Conservation (phyloP, 2,329 filamentous ascomycete species). For the Talaromyces sp. region DNA sequence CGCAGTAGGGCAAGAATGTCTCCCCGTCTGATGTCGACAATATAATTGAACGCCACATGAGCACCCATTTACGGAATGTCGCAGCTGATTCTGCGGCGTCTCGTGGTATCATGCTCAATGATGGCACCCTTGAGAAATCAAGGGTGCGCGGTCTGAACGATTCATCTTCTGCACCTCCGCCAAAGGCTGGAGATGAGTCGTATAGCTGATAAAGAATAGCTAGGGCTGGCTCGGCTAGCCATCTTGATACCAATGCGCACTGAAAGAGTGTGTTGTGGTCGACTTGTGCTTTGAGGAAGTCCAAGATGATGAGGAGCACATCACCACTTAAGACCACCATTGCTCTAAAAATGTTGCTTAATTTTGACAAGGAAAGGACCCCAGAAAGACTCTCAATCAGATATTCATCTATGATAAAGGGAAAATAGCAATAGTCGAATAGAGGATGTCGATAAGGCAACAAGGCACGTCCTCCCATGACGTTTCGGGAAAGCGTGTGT, state of each 20-base stretch:
- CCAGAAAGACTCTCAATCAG: neutral
- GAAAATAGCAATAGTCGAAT: neutral
- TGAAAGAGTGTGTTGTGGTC: conserved; percentile 28
- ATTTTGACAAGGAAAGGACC: neutral
- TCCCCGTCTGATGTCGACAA: conserved; percentile 56
- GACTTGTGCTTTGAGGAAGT: conserved; percentile 24
- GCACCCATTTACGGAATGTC: conserved; percentile 54
- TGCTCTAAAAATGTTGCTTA: neutral
- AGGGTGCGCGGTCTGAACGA: conserved; percentile 33
- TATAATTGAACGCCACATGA: conserved; percentile 66
- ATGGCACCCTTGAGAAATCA: neutral
- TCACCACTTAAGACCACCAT: conserved; percentile 23
- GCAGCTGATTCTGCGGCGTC: neutral
- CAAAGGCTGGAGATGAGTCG: conserved; percentile 45
- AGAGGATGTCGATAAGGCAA: neutral
- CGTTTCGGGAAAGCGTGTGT: conserved; percentile 9
- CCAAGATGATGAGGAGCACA: conserved; percentile 28
- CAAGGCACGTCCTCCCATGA: neutral
- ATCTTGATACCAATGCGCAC: conserved; percentile 26
- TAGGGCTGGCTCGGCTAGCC: conserved; percentile 24
- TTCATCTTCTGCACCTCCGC: conserved; percentile 44
- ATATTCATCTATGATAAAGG: neutral
- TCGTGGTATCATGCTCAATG: neutral
- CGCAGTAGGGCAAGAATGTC: conserved; percentile 66
- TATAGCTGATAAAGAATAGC: conserved; percentile 37